Base-by-base conservation (phyloP, 2,329 filamentous ascomycete genomes). In the Pyricularia sp. region DNA sequence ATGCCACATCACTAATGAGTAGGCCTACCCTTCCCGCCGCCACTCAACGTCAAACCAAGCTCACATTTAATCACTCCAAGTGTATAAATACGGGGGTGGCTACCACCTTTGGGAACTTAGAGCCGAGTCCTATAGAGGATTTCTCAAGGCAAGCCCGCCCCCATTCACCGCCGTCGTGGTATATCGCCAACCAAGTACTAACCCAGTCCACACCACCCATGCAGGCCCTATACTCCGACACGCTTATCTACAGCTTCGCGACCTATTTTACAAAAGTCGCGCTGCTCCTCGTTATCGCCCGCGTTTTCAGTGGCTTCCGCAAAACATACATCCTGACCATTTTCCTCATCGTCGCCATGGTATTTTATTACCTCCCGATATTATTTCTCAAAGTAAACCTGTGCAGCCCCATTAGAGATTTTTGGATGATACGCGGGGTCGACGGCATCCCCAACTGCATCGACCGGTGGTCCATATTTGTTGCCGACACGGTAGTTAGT, bases 321-420 rank as follows among this genome's bases (percentile, higher is more conserved):
- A 66, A 66, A 31, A 66, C 64, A 7, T n/a, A n/a, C 11, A 14
- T 75, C 64, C 75, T 85, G 73, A 76, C 78, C 2, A 79, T 78
- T 69, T 28, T 79, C 3, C 81, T 85, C 66, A 79, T 85, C 58
- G 85, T 85, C 70, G 71, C 77, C 0, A 4, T 78, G 68, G 30
- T 58, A n/a, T n/a, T 30, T 31, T 68, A 66, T 31, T 66, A 66
- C 64, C n/a, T 66, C 14, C 64, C 64, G 20, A 33, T 66, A 10
- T n/a, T 66, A 10, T 42, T 66, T 26, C 33, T 66, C 64, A 66
- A 66, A 31, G 17, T 42, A 3, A 23, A 66, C 31, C 11, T 66
- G 10, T 66, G 64, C 33, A 25, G n/a, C n/a, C 64, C 64, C 26
- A 66, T 66, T 31, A 42, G 36, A 9, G 64, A 31, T 31, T 66